phyloP scores from a whole-genome alignment of 1,139 yeast species.

The Candida sp. region DNA sequence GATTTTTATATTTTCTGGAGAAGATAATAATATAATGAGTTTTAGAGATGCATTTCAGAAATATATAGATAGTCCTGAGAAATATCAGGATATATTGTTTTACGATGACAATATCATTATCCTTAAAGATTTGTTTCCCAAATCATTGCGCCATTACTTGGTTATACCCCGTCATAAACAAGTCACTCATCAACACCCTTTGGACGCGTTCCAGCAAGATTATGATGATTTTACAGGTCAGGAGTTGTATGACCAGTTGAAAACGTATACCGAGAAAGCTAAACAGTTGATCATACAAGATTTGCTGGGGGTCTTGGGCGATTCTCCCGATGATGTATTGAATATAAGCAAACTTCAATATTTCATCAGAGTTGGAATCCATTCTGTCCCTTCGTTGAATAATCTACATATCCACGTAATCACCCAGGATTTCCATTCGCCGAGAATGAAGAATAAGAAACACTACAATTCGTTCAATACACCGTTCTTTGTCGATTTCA shows the following conservation, averaged over 20 bases:
- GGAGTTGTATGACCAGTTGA: constrained; percentile 27
- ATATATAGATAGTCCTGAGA: constrained; percentile 29
- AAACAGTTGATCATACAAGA: constrained; percentile 34
- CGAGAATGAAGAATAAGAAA: constrained; percentile 51
- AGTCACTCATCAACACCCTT: constrained; percentile 49
- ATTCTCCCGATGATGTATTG: constrained; percentile 7
- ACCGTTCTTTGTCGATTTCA: constrained; percentile 57
- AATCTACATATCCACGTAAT: constrained; percentile 75
- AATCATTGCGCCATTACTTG: constrained; percentile 58
- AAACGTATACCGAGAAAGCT: constrained; percentile 41
- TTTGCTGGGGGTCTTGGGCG: constrained; percentile 17
- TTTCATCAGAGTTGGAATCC: constrained; percentile 62
- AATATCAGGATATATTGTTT: constrained; percentile 20
- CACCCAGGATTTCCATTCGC: constrained; percentile 59
- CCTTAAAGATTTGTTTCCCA: constrained; percentile 61
- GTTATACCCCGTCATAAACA: constrained; percentile 51
- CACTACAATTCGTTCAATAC: constrained; percentile 76
- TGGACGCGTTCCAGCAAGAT: constrained; percentile 42
- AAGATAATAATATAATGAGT: constrained; percentile 18
- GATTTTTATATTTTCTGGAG: no score
- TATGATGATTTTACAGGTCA: constrained; percentile 11
- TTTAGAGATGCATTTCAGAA: constrained; percentile 30
- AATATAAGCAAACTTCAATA: constrained; percentile 19
- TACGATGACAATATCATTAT: constrained; percentile 54
- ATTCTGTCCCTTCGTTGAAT: constrained; percentile 64